These are phyloP conservation scores for Fusarium temperatum DNA, from an alignment of 2,329 filamentous ascomycete species.

Conservation along the genomic window DNA sequence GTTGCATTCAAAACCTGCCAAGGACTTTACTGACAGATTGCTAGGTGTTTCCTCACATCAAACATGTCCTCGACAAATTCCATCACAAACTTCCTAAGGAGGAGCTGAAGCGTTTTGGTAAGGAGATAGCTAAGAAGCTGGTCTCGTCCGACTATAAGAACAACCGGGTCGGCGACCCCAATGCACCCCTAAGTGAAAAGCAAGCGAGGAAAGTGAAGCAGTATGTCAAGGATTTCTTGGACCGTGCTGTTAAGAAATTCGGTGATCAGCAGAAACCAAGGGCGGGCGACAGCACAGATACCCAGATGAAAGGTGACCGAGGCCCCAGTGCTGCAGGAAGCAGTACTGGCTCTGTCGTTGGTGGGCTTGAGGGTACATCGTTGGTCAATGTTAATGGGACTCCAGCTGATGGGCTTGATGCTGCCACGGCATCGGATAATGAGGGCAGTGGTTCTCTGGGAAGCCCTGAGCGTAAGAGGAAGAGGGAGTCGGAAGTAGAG, in stretches of 20 bases:
- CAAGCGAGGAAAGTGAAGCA: constrained; percentile 84
- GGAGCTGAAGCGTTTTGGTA: constrained; percentile 69
- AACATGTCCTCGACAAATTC: constrained; percentile 87
- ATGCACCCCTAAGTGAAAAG: constrained; percentile 73
- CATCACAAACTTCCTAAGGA: constrained; percentile 87
- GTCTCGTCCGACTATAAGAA: constrained; percentile 93
- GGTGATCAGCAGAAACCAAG: constrained; percentile 72
- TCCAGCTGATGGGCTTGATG: constrained; percentile 46
- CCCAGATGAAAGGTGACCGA: constrained; percentile 29
- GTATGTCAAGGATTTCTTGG: constrained; percentile 85
- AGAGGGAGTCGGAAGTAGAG: constrained; percentile 57
- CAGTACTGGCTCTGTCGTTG: constrained; percentile 9
- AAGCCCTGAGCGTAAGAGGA: constrained; percentile 70
- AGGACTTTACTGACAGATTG: constrained; percentile 12
- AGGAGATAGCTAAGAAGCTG: constrained; percentile 83
- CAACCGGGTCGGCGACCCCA: constrained; percentile 84
- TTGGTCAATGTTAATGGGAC: constrained; percentile 16
- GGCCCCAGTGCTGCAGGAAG: constrained; percentile 7
- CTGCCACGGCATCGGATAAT: constrained; percentile 53
- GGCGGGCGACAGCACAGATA: constrained; percentile 51
- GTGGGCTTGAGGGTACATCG: constrained; percentile 36
- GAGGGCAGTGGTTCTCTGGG: constrained; percentile 56
- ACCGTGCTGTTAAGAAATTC: constrained; percentile 84
- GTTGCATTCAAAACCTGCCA: constrained; percentile 45
- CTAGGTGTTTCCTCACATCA: constrained; percentile 87